phyloP scores from a whole-genome alignment of 306 rosid species.

The Begonia peltatifolia region DNA sequence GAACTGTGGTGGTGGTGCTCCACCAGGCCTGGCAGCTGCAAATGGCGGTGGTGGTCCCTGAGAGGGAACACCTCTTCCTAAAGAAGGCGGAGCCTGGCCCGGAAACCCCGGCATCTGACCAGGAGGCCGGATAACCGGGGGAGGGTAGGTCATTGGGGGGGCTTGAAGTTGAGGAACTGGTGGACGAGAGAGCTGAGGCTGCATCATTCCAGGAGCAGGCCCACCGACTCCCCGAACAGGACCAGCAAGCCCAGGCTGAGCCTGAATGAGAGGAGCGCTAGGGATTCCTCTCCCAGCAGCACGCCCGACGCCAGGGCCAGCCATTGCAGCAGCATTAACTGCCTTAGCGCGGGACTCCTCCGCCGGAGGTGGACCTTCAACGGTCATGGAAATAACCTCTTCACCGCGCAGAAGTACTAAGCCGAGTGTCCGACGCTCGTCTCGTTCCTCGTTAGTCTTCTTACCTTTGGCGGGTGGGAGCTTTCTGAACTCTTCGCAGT shows the following conservation, averaged over 20 bases:
- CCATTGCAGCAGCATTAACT: slow-evolving; percentile 58
- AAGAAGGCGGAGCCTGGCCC: slow-evolving; percentile 50
- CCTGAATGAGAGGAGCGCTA: slow-evolving; percentile 62
- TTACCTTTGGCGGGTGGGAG: slow-evolving; percentile 84
- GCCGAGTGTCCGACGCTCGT: slow-evolving; percentile 93
- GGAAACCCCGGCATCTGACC: slow-evolving; percentile 56
- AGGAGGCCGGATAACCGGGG: slow-evolving; percentile 70
- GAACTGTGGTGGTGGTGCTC: slow-evolving; percentile 46
- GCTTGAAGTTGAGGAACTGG: slow-evolving; percentile 46
- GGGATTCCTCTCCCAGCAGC: slow-evolving; percentile 79
- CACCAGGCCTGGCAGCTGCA: slow-evolving; percentile 41
- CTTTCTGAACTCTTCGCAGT: slow-evolving; percentile 97
- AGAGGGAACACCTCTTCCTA: slow-evolving; percentile 55
- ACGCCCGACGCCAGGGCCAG: slow-evolving; percentile 86
- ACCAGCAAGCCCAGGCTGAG: slow-evolving; percentile 89
- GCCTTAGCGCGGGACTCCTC: slow-evolving; percentile 93
- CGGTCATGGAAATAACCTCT: slow-evolving; percentile 98
- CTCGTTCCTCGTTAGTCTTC: slow-evolving; percentile 57
- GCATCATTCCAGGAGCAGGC: slow-evolving; percentile 97
- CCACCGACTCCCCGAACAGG: slow-evolving; percentile 98
- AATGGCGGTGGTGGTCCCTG: slow-evolving; percentile 60
- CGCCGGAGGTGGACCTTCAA: slow-evolving; percentile 92
- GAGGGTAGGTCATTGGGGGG: slow-evolving; percentile 64
- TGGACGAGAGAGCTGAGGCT: slow-evolving; percentile 84
- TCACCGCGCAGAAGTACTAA: slow-evolving; percentile 96